Base-by-base conservation (phyloP, 73 alveolate genomes). In the Blepharisma japonicum region DNA sequence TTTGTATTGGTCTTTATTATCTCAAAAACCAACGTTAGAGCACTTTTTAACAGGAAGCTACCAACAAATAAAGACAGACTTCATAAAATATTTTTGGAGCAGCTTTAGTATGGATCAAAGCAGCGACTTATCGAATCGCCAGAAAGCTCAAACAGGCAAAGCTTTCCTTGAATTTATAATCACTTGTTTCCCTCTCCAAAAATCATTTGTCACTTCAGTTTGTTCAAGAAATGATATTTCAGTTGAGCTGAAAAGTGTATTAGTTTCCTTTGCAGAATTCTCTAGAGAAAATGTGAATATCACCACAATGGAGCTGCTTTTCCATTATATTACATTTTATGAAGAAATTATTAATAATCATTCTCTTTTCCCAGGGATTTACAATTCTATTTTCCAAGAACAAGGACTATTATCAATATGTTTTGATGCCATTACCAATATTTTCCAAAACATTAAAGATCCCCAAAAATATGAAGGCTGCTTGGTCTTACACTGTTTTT, bases 141-240 rank as follows among this genome's bases (percentile, higher is more conserved):
- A 14, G 18, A 14, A 25, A 18, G 18, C 14, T 25, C 18, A 18
- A 20, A 4, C 46, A 11, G 23, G 47, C 6, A 61, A 9, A 8
- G 14, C 39, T 18, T 61, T 61, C 5, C 74, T 61, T 61, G 74
- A 61, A 5, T 61, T 61, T 61, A 61, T 61, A 14, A 61, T 25
- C 3, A 25, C 5, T 25, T 14, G 47, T 61, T 14, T 61, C 14
- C 47, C 74, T 20, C 14, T 39, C 14, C 74, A 61, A 25, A 61
- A 61, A 5, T 14, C 14, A 8, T 61, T 61, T 61, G 46, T 61
- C 46, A 61, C 39, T 61, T 8, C 18, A n/a, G 23, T 5, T n/a
- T 25, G 14, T 14, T 8, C n/a, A 14, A 61, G 49, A 14, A 8
- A 8, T 5, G 74, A 25, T 18, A 9, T 61, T 61, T 14, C 18